Evolutionary conservation across 176 grass and related monocot genomes (phyloP).

Genomic region (Alopecurus myosuroides): DNA sequence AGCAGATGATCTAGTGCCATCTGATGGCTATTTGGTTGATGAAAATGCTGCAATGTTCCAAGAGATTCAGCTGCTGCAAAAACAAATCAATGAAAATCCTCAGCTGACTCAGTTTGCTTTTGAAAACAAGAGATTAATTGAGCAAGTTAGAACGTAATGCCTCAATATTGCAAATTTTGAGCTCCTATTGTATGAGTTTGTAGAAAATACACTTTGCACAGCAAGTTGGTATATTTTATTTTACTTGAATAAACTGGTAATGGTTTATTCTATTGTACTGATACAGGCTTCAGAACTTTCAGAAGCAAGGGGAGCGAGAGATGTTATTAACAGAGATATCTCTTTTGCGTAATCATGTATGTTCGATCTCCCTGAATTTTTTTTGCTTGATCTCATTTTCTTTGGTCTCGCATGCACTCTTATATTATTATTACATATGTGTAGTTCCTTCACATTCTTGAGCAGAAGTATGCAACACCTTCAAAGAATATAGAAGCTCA

Average conservation of each 20-base stretch:
- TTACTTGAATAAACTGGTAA: slow-evolving; percentile 19
- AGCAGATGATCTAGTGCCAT: slow-evolving; percentile 47
- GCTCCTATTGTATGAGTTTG: slow-evolving; percentile 4
- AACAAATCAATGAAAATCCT: slow-evolving; percentile 60
- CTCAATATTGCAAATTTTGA: not conserved
- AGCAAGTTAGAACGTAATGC: slow-evolving; percentile 72
- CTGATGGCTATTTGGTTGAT: slow-evolving; percentile 53
- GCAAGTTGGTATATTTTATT: not conserved
- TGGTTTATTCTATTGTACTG: slow-evolving; percentile 26
- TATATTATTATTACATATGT: slow-evolving; percentile 18
- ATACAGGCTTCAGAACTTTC: slow-evolving; percentile 62
- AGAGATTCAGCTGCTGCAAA: slow-evolving; percentile 57
- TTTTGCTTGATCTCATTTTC: not conserved
- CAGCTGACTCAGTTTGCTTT: slow-evolving; percentile 74
- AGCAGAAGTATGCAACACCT: slow-evolving; percentile 36
- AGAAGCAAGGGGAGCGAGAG: slow-evolving; percentile 62
- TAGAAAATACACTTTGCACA: slow-evolving; percentile 2
- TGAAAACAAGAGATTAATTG: slow-evolving; percentile 76
- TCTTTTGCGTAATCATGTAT: slow-evolving; percentile 73
- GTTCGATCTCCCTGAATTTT: slow-evolving; percentile 13
- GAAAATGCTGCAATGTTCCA: slow-evolving; percentile 61
- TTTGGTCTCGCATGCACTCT: slow-evolving; percentile 3
- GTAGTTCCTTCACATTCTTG: slow-evolving; percentile 69
- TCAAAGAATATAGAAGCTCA: slow-evolving; percentile 27
- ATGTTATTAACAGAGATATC: slow-evolving; percentile 67